Evolutionary conservation across 225 moss, liverwort and hornwort genomes (phyloP).

Genomic region (Bryoerythrophyllum caledonicum): DNA sequence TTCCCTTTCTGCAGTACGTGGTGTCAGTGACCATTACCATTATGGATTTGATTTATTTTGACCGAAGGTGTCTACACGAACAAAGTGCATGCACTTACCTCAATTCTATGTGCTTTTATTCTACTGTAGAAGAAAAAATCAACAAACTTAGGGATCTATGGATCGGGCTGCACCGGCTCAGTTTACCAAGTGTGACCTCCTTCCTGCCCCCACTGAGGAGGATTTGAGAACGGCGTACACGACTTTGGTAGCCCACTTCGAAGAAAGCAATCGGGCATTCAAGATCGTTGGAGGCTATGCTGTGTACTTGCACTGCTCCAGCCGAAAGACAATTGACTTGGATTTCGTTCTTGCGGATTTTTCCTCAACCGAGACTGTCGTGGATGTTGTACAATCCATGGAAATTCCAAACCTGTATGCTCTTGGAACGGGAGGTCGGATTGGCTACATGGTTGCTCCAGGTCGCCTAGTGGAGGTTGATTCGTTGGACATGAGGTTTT

Average conservation of each 20-base stretch:
- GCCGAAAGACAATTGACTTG: too few species aligned
- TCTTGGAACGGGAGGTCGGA: too few species aligned
- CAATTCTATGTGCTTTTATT: neutral
- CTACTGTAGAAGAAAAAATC: neutral
- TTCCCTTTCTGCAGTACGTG: constrained; percentile 94
- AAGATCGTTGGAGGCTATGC: neutral
- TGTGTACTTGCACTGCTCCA: too few species aligned
- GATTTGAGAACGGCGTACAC: neutral
- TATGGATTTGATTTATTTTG: neutral
- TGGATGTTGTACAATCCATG: too few species aligned
- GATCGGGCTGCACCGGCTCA: neutral
- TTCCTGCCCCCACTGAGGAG: neutral
- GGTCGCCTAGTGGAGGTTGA: too few species aligned
- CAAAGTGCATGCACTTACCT: constrained; percentile 38
- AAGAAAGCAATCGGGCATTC: neutral
- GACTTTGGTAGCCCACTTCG: too few species aligned
- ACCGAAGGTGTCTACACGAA: constrained; percentile 62
- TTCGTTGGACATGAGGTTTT: too few species aligned
- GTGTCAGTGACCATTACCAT: constrained; percentile 71
- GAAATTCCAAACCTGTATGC: too few species aligned
- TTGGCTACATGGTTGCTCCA: too few species aligned
- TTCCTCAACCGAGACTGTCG: too few species aligned
- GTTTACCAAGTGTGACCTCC: neutral
- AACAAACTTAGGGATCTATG: neutral
- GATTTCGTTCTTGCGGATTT: too few species aligned